Percentiles rank a stretch among this genome's conserved stretches.
phyloP scores from a whole-genome alignment of 495 filamentous ascomycete genomes.

The Friedmanniomyces simplex region DNA sequence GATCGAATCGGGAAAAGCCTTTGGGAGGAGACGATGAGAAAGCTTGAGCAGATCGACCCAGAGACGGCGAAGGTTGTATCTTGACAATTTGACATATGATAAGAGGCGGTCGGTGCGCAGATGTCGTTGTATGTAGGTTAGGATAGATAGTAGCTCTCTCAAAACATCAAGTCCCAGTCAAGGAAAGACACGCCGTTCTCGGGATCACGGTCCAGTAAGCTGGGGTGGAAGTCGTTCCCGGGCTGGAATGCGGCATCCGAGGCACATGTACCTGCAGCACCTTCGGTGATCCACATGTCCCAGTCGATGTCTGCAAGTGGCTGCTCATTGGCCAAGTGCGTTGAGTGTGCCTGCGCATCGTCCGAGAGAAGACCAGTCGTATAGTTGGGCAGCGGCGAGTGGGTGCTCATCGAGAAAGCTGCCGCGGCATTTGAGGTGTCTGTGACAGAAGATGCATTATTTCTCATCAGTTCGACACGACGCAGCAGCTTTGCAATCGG shows the following conservation, averaged over 20 bases:
- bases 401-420: background rate
- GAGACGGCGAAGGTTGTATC: constrained; percentile 12
- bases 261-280: background rate
- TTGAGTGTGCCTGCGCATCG: no score
- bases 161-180: background rate
- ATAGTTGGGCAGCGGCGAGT: no score
- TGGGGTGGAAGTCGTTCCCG: background rate
- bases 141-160: no score
- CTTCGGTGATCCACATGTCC: background rate
- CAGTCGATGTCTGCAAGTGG: background rate
- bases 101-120: no score
- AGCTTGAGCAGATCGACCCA: constrained; percentile 20
- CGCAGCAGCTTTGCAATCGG: constrained; percentile 2
- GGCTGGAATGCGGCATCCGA: background rate
- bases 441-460: background rate
- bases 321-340: no score
- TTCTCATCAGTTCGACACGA: background rate
- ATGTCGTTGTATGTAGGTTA: no score
- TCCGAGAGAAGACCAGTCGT: no score
- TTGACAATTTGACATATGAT: no score
- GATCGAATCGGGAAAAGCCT: constrained; percentile 16
- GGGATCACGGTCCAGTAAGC: background rate
- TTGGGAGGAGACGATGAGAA: constrained; percentile 19
- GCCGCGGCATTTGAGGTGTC: background rate
- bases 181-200: background rate